Evolutionary conservation across 2,329 filamentous ascomycete species (phyloP).

Genomic region (Monosporascus sp.): DNA sequence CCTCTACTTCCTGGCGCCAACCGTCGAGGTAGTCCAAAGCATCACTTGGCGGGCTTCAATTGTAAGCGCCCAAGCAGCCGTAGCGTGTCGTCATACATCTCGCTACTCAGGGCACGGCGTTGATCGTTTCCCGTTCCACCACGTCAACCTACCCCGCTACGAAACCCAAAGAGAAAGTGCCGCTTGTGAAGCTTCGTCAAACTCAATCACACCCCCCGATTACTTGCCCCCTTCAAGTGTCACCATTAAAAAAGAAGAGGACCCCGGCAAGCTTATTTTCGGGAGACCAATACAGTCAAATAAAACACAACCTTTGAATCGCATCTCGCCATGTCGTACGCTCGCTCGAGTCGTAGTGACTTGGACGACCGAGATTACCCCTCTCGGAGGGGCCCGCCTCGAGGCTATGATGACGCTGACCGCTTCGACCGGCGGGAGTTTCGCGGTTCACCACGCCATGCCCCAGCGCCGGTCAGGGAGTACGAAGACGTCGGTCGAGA

Average conservation of each 20-base stretch:
- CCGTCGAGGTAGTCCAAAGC: not conserved
- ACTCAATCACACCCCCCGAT: not conserved
- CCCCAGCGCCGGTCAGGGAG: constrained; percentile 27
- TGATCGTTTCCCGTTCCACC: not conserved
- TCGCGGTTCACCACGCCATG: constrained; percentile 15
- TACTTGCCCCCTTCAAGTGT: not conserved
- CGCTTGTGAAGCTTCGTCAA: not conserved
- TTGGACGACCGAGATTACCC: constrained; percentile 43
- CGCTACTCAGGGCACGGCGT: not conserved
- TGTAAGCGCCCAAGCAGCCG: too few species aligned
- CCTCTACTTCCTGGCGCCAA: not conserved
- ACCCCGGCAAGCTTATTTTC: not conserved
- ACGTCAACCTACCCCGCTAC: not conserved
- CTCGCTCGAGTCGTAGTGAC: constrained; percentile 24
- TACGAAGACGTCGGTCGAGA: constrained; percentile 30
- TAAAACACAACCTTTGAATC: too few species aligned
- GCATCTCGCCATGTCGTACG: not conserved
- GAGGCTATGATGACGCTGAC: constrained; percentile 22
- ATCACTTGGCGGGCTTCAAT: not conserved
- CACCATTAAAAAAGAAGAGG: not conserved
- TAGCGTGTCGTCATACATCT: not conserved
- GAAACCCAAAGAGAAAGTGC: not conserved
- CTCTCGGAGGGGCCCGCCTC: constrained; percentile 17
- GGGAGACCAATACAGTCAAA: not conserved
- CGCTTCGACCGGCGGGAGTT: constrained; percentile 19